A percentile compares a stretch with the other conserved stretches of the same genome.
Conservation (phyloP, 352 stramenopile genomes). For the Phytopythium chamaehyphon region DNA sequence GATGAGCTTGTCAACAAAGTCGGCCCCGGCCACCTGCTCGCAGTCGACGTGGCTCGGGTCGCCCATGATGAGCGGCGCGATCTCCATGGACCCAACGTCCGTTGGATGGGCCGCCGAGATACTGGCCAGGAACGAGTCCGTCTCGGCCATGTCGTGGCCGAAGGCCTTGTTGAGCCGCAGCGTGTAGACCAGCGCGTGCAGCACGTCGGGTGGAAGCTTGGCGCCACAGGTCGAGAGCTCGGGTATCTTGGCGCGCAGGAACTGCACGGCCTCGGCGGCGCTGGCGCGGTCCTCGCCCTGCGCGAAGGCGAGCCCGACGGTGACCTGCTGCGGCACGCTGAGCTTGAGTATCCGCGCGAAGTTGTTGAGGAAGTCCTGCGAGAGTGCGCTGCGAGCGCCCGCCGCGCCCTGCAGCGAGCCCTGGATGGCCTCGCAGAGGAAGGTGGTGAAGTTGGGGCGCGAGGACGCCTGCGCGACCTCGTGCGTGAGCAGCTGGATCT, state of each 20-base stretch:
- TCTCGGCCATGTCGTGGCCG: slow-evolving; percentile 62
- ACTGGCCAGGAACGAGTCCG: slow-evolving; percentile 81
- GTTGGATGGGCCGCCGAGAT: slow-evolving; percentile 83
- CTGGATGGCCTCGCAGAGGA: slow-evolving; percentile 86
- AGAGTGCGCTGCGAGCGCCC: slow-evolving; percentile 37
- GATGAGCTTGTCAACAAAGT: slow-evolving; percentile 73
- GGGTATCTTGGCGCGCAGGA: slow-evolving; percentile 78
- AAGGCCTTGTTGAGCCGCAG: slow-evolving; percentile 81
- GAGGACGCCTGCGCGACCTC: slow-evolving; percentile 88
- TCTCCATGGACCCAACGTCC: slow-evolving; percentile 84
- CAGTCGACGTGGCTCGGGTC: slow-evolving; percentile 87
- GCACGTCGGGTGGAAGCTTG: slow-evolving; percentile 81
- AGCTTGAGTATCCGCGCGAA: slow-evolving; percentile 84
- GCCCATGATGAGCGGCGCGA: slow-evolving; percentile 80
- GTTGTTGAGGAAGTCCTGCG: slow-evolving; percentile 72
- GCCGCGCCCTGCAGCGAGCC: slow-evolving; percentile 40
- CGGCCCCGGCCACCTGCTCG: slow-evolving; percentile 45
- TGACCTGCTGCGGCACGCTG: slow-evolving; percentile 83
- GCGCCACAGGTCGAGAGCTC: slow-evolving; percentile 78
- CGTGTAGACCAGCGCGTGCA: slow-evolving; percentile 80
- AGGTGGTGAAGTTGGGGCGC: slow-evolving; percentile 88
- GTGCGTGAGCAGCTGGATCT: slow-evolving; percentile 88
- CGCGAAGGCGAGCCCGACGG: slow-evolving; percentile 75
- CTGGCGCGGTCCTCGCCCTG: slow-evolving; percentile 63
- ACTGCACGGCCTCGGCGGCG: slow-evolving; percentile 60